phyloP scores from a whole-genome alignment of 441 rosid species.

The Pelargonium cotyledonis region DNA sequence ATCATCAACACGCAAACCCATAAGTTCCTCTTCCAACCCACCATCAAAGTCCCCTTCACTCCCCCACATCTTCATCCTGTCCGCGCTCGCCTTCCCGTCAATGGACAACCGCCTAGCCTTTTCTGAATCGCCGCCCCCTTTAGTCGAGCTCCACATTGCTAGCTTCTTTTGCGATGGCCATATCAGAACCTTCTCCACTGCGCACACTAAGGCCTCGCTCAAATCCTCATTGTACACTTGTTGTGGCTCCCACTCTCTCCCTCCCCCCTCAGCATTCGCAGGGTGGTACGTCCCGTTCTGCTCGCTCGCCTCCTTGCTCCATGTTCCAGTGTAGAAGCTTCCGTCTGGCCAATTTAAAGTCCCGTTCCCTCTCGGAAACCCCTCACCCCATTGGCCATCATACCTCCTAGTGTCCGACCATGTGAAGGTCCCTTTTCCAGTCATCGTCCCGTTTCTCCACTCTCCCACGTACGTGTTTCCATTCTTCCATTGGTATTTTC shows the following conservation, averaged over 20 bases:
- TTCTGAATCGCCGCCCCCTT: conserved; percentile 32
- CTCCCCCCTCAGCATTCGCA: conserved; percentile 26
- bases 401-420: conserved; percentile 79
- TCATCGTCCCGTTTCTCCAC: conserved; percentile 70
- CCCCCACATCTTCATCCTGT: conserved; percentile 13
- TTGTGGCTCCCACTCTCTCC: conserved; percentile 54
- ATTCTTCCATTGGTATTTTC: conserved; percentile 79
- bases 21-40: background rate
- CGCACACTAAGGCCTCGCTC: conserved; percentile 44
- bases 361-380: conserved; percentile 84
- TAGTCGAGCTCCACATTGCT: conserved; percentile 59
- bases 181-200: conserved; percentile 51
- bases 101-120: conserved; percentile 48
- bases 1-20: background rate
- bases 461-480: conserved; percentile 71
- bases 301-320: conserved; percentile 78
- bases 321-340: conserved; percentile 72
- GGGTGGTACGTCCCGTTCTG: conserved; percentile 79
- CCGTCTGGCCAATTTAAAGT: conserved; percentile 72
- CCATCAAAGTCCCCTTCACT: background rate
- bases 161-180: conserved; percentile 78
- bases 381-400: conserved; percentile 92
- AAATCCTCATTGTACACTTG: conserved; percentile 48
- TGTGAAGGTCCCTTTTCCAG: conserved; percentile 74
- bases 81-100: conserved; percentile 50